phyloP scores from a whole-genome alignment of 768 basidiomycete species.

The Tricholoma matsutake region DNA sequence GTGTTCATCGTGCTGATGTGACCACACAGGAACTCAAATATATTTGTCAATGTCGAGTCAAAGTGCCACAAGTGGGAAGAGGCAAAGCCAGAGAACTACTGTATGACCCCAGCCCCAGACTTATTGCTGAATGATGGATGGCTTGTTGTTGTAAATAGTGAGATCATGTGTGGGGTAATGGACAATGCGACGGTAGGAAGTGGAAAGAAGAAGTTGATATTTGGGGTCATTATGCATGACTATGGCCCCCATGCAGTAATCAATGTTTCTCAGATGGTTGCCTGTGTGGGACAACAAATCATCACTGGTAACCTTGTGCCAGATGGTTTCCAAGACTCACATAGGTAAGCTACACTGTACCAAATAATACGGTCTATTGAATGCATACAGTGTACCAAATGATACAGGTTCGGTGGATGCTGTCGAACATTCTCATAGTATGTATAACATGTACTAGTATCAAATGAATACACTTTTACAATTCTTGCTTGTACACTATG shows the following conservation, averaged over 20 bases:
- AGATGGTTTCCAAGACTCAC: constrained; percentile 98
- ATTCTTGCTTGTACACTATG: too few relatives aligned
- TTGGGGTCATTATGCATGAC: constrained; percentile 95
- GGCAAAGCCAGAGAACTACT: constrained; percentile 58
- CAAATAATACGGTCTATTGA: too few relatives aligned
- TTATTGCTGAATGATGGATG: constrained; percentile 97
- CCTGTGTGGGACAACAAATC: constrained; percentile 99
- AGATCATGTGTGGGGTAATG: constrained; percentile 99
- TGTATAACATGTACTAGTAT: too few relatives aligned
- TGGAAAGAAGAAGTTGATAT: constrained; percentile 99
- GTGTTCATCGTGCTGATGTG: constrained; percentile 97
- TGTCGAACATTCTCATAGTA: too few relatives aligned
- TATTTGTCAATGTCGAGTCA: constrained; percentile 92
- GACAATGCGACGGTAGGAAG: constrained; percentile 97
- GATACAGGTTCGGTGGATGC: too few relatives aligned
- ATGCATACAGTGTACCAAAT: too few relatives aligned
- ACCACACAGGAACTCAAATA: constrained; percentile 78
- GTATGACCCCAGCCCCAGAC: constrained; percentile 69
- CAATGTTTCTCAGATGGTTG: constrained; percentile 99
- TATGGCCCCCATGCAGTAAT: constrained; percentile 96
- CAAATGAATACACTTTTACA: too few relatives aligned
- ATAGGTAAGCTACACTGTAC: too few relatives aligned
- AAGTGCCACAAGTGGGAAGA: constrained; percentile 92
- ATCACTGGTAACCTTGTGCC: constrained; percentile 98
- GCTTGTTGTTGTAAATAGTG: constrained; percentile 94